phyloP scores from a whole-genome alignment of 2,329 filamentous ascomycete species.

The Monosporascus cannonballus region DNA sequence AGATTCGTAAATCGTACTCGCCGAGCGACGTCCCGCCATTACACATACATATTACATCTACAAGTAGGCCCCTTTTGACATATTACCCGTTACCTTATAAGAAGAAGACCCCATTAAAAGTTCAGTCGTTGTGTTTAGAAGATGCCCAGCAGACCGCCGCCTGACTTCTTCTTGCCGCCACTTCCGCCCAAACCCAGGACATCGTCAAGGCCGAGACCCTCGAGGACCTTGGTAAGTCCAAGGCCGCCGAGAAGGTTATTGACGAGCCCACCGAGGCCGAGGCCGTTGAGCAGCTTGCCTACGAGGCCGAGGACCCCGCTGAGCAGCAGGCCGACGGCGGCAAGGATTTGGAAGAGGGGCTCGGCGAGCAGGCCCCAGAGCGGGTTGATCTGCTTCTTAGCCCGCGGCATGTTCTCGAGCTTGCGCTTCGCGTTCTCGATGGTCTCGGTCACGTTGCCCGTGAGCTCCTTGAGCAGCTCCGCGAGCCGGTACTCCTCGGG shows the following conservation, averaged over 20 bases:
- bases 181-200: slow-evolving; percentile 34
- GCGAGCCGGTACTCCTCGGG: slow-evolving; percentile 82
- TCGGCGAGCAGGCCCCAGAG: slow-evolving; percentile 79
- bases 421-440: slow-evolving; percentile 86
- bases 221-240: slow-evolving; percentile 69
- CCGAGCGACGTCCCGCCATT: no score
- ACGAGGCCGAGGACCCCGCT: slow-evolving; percentile 80
- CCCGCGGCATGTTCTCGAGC: slow-evolving; percentile 86
- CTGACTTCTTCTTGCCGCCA: slow-evolving; percentile 35
- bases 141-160: slow-evolving; percentile 11
- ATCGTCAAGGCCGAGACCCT: slow-evolving; percentile 60
- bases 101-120: background rate
- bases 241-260: slow-evolving; percentile 73
- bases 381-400: slow-evolving; percentile 91
- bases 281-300: slow-evolving; percentile 69
- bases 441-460: slow-evolving; percentile 70
- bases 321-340: slow-evolving; percentile 77
- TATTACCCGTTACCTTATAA: background rate
- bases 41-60: no score
- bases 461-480: slow-evolving; percentile 80
- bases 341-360: slow-evolving; percentile 87
- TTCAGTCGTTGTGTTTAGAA: slow-evolving; percentile 2
- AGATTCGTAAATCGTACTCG: no score
- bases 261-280: slow-evolving; percentile 77
- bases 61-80: no score